A percentile compares a stretch with the other conserved stretches of the same genome.
These are phyloP conservation scores for Pilobolus umbonatus DNA, from an alignment of 192 early-diverging fungal genomes.

Conservation along the genomic window DNA sequence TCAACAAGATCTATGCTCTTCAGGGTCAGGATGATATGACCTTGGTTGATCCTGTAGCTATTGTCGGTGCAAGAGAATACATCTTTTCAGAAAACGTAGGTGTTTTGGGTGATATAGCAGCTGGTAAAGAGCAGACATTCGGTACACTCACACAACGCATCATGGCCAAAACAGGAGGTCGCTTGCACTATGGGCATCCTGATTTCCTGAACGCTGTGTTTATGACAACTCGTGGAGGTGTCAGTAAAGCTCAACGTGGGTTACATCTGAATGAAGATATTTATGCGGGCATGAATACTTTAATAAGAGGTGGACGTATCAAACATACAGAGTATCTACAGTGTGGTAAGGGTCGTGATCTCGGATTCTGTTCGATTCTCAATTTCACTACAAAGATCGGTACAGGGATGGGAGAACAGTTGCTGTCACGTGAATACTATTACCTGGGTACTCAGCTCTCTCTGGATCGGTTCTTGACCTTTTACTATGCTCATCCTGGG, in stretches of 20 bases:
- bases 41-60: conserved; percentile 55
- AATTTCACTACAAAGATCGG: conserved; percentile 76
- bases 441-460: conserved; percentile 68
- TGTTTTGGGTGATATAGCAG: conserved; percentile 67
- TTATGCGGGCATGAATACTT: conserved; percentile 74
- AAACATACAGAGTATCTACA: conserved; percentile 78
- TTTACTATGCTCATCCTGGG: conserved; percentile 71
- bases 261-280: conserved; percentile 80
- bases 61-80: conserved; percentile 68
- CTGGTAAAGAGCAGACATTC: conserved; percentile 73
- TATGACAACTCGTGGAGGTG: conserved; percentile 70
- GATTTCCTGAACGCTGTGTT: conserved; percentile 72
- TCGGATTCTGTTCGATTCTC: conserved; percentile 70
- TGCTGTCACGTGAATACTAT: conserved; percentile 77
- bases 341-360: conserved; percentile 73
- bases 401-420: conserved; percentile 77
- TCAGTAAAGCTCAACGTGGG: conserved; percentile 72
- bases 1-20: conserved; percentile 50
- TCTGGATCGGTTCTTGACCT: conserved; percentile 68
- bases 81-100: conserved; percentile 72
- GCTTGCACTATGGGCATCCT: conserved; percentile 72
- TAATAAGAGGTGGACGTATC: conserved; percentile 64
- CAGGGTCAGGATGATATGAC: conserved; percentile 32
- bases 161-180: conserved; percentile 64
- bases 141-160: conserved; percentile 70